These are phyloP conservation scores for Lenzites betulinus DNA, from an alignment of 768 basidiomycete genomes.

Conservation along the genomic window DNA sequence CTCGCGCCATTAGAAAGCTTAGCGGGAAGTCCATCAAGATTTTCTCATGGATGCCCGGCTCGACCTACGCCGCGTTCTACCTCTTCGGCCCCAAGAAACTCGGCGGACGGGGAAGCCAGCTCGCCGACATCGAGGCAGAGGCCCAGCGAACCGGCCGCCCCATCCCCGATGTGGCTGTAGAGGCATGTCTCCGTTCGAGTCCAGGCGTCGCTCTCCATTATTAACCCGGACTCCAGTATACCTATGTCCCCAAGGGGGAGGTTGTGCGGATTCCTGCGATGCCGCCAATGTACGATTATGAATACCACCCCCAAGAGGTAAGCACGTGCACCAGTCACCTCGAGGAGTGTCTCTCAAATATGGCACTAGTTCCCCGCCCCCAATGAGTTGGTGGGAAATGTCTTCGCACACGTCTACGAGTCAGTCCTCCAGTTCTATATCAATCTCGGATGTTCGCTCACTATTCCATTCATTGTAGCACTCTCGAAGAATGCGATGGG, in stretches of 20 bases:
- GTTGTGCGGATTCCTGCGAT: conserved; percentile 23
- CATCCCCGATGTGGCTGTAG: conserved; percentile 1
- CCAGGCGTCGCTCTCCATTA: background rate
- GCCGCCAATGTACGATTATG: conserved; percentile 28
- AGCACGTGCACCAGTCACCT: background rate
- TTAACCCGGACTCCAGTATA: background rate
- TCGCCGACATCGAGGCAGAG: conserved; percentile 9
- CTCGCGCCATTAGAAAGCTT: background rate
- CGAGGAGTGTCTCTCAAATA: background rate
- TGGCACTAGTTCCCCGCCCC: background rate
- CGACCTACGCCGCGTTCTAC: conserved; percentile 7
- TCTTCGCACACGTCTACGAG: background rate
- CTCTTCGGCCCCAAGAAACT: conserved; percentile 17
- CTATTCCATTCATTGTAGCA: background rate
- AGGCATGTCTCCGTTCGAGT: background rate
- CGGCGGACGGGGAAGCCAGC: conserved; percentile 17
- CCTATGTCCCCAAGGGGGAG: conserved; percentile 1
- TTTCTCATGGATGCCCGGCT: conserved; percentile 14
- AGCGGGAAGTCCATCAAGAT: conserved; percentile 19
- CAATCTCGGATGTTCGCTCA: background rate
- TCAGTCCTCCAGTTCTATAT: background rate
- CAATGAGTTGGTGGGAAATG: background rate
- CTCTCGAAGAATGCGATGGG: conserved; percentile 18
- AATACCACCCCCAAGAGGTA: conserved; percentile 24
- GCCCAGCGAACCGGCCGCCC: background rate